Conservation (phyloP, 2,329 filamentous ascomycete species). For the Tolypocladium ophioglossoides region DNA sequence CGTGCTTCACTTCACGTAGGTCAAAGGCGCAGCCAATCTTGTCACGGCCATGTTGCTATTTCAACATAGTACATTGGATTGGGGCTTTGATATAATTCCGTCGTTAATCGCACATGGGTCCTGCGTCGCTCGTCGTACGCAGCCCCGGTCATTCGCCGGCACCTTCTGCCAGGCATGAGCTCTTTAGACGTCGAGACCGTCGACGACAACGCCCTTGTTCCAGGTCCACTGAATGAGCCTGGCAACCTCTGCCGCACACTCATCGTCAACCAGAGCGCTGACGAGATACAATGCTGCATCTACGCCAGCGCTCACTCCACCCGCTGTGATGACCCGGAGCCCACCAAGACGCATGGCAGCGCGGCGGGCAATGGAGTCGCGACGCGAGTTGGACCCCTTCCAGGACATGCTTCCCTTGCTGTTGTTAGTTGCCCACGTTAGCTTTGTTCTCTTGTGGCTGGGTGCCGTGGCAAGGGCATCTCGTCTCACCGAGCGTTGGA, state of each 20-base stretch:
- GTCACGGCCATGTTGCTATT: background rate
- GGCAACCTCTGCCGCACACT: constrained; percentile 65
- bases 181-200: constrained; percentile 68
- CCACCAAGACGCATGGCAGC: constrained; percentile 62
- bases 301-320: constrained; percentile 68
- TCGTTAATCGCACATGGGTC: background rate
- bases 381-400: constrained; percentile 61
- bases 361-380: constrained; percentile 72
- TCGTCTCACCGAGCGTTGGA: constrained; percentile 47
- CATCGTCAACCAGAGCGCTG: constrained; percentile 69
- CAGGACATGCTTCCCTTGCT: constrained; percentile 79
- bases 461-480: background rate
- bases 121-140: background rate
- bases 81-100: background rate
- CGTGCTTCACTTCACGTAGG: background rate
- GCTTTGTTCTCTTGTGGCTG: background rate
- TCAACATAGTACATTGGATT: background rate
- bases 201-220: constrained; percentile 76
- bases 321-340: constrained; percentile 66
- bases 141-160: constrained; percentile 6
- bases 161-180: constrained; percentile 15
- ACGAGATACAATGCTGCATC: constrained; percentile 81
- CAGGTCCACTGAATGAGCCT: constrained; percentile 71
- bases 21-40: background rate
- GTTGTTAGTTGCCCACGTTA: background rate